Evolutionary conservation across 2,329 filamentous ascomycete genomes (phyloP).

Genomic region (Pyrenophora tritici-repentis): DNA sequence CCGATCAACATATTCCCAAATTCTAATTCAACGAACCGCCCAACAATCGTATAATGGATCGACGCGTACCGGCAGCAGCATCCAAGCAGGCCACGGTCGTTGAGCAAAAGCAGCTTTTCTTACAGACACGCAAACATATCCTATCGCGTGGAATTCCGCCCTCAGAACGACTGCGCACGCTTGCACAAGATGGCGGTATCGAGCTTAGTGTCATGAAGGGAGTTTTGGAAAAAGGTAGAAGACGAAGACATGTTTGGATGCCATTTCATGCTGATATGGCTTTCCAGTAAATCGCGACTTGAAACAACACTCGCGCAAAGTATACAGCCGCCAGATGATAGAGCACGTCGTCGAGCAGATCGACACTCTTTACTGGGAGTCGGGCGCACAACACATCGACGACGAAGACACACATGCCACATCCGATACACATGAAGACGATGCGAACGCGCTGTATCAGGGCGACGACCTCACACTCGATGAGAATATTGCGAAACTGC

Average conservation of each 20-base stretch:
- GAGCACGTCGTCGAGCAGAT: constrained; percentile 76
- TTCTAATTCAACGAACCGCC: neutral
- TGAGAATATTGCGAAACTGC: constrained; percentile 41
- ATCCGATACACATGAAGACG: constrained; percentile 48
- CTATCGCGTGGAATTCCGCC: constrained; percentile 65
- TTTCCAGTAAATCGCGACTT: constrained; percentile 64
- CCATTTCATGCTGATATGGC: neutral
- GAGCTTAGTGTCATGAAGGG: constrained; percentile 56
- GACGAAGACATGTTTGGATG: neutral
- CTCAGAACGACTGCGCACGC: constrained; percentile 59
- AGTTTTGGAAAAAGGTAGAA: constrained; percentile 56
- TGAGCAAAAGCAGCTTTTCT: constrained; percentile 67
- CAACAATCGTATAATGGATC: constrained; percentile 8
- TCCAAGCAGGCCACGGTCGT: constrained; percentile 52
- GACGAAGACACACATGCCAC: constrained; percentile 30
- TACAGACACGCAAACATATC: constrained; percentile 65
- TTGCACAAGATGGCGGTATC: constrained; percentile 54
- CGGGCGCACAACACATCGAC: constrained; percentile 46
- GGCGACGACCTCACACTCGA: constrained; percentile 42
- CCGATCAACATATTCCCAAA: neutral
- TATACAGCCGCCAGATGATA: constrained; percentile 70
- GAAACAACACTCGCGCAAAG: constrained; percentile 67
- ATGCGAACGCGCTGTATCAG: constrained; percentile 39
- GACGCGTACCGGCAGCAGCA: constrained; percentile 11
- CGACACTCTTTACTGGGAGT: constrained; percentile 65